Evolutionary conservation across 148 eudicot species (phyloP).

Genomic region (Cornus kousa): DNA sequence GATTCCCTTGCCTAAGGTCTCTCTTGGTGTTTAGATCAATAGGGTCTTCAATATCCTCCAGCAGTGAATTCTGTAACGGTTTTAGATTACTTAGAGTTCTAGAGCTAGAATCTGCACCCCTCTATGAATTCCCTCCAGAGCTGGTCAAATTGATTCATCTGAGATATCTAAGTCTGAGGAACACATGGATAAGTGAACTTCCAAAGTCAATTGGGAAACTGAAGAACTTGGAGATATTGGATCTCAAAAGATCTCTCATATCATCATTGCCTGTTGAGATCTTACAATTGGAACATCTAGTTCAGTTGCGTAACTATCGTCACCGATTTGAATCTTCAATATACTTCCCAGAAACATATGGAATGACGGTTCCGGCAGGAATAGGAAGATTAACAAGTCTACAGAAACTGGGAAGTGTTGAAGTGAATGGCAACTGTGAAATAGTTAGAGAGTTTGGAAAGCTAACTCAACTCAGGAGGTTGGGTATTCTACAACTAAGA

Average conservation of each 20-base stretch:
- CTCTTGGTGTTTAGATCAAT: not conserved
- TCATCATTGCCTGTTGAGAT: conserved; percentile 9
- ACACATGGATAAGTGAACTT: not conserved
- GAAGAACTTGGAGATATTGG: conserved; percentile 16
- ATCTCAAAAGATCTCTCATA: conserved; percentile 5
- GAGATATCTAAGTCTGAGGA: conserved; percentile 13
- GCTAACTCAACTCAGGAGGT: conserved; percentile 4
- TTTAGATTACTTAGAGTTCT: not conserved
- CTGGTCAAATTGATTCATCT: not conserved
- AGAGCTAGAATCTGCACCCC: not conserved
- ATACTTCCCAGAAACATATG: not conserved
- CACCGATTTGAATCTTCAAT: not conserved
- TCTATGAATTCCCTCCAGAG: not conserved
- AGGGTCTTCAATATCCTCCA: not conserved
- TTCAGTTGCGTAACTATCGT: not conserved
- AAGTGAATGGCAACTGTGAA: not conserved
- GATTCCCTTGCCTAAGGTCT: not conserved
- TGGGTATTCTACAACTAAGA: conserved; percentile 2
- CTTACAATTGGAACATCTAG: conserved; percentile 1
- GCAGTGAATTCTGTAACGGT: not conserved
- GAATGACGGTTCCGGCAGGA: conserved; percentile 4
- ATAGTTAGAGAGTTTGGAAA: conserved; percentile 14
- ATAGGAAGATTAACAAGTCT: conserved; percentile 6
- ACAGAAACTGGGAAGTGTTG: conserved; percentile 10
- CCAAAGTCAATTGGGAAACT: conserved; percentile 18